phyloP scores from a whole-genome alignment of 164 flowering plant species.

The Macadamia tetraphylla region DNA sequence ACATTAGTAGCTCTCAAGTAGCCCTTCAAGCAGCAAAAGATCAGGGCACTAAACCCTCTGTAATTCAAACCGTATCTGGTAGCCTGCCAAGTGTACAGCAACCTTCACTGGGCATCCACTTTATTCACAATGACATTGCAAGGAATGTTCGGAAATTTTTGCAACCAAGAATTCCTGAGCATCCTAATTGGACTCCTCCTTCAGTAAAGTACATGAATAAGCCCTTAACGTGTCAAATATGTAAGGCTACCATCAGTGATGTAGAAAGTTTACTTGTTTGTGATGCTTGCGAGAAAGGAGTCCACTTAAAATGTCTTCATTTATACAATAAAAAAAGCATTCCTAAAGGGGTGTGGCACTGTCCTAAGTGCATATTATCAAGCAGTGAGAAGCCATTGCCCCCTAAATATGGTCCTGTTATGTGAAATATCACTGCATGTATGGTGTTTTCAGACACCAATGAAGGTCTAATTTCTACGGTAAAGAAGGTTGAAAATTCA shows the following conservation, averaged over 20 bases:
- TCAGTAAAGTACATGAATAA: conserved; percentile 87
- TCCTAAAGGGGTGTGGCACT: conserved; percentile 87
- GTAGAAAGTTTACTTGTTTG: conserved; percentile 74
- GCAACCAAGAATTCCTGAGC: conserved; percentile 52
- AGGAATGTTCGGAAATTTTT: conserved; percentile 66
- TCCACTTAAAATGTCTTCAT: conserved; percentile 76
- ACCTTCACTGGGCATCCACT: conserved; percentile 37
- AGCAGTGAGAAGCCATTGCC: conserved; percentile 78
- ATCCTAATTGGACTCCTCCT: conserved; percentile 76
- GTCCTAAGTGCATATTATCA: conserved; percentile 57
- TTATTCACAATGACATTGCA: conserved; percentile 56
- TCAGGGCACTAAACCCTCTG: conserved; percentile 34
- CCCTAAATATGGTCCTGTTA: conserved; percentile 94
- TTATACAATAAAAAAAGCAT: conserved; percentile 50
- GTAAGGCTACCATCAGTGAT: conserved; percentile 53
- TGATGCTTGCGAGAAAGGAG: conserved; percentile 93
- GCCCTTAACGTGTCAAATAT: conserved; percentile 67
- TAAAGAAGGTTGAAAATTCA: conserved; percentile 31
- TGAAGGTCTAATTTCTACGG: conserved; percentile 39
- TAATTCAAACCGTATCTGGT: conserved; percentile 37
- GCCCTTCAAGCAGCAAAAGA: conserved; percentile 38
- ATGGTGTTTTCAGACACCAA: conserved; percentile 34
- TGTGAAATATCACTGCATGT: conserved; percentile 40
- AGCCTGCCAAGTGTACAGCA: conserved; percentile 33
- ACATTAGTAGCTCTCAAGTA: conserved; percentile 23